phyloP scores from a whole-genome alignment of 768 basidiomycete genomes.

The Daedalea quercina region DNA sequence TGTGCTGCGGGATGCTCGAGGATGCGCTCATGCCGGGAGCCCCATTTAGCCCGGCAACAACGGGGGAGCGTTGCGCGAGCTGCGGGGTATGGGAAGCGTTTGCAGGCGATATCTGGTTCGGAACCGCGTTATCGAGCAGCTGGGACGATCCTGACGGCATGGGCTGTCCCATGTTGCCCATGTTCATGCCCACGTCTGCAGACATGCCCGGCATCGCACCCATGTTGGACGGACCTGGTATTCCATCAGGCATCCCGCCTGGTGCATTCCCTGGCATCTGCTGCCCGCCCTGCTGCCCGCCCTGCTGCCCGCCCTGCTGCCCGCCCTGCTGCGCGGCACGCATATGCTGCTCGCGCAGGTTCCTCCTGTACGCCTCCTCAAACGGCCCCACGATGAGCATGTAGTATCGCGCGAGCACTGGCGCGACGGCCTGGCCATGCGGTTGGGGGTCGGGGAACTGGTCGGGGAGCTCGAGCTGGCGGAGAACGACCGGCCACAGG shows the following conservation, averaged over 20 bases:
- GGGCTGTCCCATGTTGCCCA: constrained; percentile 2
- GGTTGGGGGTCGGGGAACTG: constrained; percentile 14
- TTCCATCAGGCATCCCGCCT: constrained; percentile 11
- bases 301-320: constrained; percentile 9
- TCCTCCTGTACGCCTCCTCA: constrained; percentile 64
- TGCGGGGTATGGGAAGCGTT: constrained; percentile 5
- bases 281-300: constrained; percentile 10
- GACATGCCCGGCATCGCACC: neutral
- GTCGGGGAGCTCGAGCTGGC: constrained; percentile 33
- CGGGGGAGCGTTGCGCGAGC: constrained; percentile 3
- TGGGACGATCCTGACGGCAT: neutral
- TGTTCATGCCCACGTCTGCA: constrained; percentile 4
- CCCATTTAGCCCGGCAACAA: neutral
- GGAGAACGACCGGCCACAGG: constrained; percentile 52
- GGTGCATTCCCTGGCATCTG: constrained; percentile 6
- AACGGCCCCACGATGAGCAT: constrained; percentile 59
- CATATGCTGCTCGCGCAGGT: constrained; percentile 51
- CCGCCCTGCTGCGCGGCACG: constrained; percentile 32
- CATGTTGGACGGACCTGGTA: constrained; percentile 11
- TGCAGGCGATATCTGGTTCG: constrained; percentile 1
- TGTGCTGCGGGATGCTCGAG: neutral
- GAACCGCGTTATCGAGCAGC: neutral
- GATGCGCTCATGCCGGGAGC: neutral
- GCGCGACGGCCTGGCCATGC: constrained; percentile 41
- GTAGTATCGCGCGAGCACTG: constrained; percentile 52